Conservation (phyloP, 768 basidiomycete species). For the Lenzites betulinus region DNA sequence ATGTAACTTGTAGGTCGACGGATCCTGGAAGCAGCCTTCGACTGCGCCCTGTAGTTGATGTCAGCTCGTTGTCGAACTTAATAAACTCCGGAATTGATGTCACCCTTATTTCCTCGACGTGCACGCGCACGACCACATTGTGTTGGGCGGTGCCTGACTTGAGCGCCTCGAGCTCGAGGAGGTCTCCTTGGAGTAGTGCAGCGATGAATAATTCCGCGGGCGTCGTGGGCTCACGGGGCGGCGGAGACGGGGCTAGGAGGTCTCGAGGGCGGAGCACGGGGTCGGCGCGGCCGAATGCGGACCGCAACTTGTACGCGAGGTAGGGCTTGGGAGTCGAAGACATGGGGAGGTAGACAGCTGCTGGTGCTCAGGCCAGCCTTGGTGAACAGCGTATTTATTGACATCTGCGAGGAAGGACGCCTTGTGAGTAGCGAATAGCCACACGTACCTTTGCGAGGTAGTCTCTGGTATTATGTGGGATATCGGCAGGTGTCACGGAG, state of each 20-base stretch:
- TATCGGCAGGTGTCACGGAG: too few relatives aligned
- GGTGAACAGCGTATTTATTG: too few relatives aligned
- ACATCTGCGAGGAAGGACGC: background rate
- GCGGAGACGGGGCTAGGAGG: background rate
- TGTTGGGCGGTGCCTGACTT: background rate
- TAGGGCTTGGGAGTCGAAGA: background rate
- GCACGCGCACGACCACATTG: background rate
- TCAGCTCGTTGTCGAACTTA: background rate
- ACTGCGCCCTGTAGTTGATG: background rate
- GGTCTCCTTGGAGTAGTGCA: background rate
- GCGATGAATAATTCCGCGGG: background rate
- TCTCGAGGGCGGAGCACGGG: background rate
- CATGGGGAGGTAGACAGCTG: background rate
- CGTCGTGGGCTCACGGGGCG: background rate
- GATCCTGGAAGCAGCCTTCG: background rate
- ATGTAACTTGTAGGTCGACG: background rate
- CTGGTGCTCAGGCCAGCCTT: background rate
- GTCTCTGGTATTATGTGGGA: too few relatives aligned
- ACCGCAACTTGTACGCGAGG: background rate
- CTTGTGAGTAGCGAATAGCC: background rate
- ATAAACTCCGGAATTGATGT: background rate
- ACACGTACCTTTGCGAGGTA: too few relatives aligned
- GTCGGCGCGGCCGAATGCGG: background rate
- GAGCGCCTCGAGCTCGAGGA: background rate
- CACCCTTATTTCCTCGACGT: background rate